Percentiles rank a stretch among this genome's conserved stretches.
Evolutionary conservation across 345 rosid species (phyloP).

Genomic region (Trapa incisa): DNA sequence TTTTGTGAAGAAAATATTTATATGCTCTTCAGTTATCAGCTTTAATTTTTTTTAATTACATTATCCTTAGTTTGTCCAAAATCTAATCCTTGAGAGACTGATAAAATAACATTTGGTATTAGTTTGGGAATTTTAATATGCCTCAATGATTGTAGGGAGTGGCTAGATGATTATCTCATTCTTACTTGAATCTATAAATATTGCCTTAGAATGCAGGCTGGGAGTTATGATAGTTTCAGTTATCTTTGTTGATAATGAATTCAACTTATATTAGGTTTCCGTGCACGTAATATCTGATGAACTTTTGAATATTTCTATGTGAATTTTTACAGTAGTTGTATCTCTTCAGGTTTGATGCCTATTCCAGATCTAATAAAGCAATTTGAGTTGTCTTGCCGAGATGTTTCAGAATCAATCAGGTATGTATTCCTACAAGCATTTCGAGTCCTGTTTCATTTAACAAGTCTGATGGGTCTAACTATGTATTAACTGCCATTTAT

Average conservation of each 20-base stretch:
- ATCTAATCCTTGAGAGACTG: neutral
- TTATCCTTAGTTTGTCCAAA: neutral
- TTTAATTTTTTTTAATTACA: neutral
- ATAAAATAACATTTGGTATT: neutral
- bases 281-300: neutral
- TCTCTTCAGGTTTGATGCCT: slow-evolving; percentile 59
- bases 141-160: neutral
- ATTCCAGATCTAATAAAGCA: slow-evolving; percentile 69
- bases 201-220: neutral
- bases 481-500: neutral
- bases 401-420: slow-evolving; percentile 81
- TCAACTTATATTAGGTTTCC: neutral
- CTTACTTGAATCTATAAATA: neutral
- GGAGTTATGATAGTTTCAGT: neutral
- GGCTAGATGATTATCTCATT: neutral
- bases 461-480: neutral
- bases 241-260: neutral
- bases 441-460: neutral
- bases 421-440: slow-evolving; percentile 11
- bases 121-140: neutral
- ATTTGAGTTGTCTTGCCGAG: slow-evolving; percentile 73
- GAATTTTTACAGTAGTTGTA: neutral
- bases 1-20: neutral
- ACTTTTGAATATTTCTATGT: neutral
- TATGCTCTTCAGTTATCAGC: neutral